Base-by-base conservation (phyloP, 306 rosid genomes). In the Acacia confusa region DNA sequence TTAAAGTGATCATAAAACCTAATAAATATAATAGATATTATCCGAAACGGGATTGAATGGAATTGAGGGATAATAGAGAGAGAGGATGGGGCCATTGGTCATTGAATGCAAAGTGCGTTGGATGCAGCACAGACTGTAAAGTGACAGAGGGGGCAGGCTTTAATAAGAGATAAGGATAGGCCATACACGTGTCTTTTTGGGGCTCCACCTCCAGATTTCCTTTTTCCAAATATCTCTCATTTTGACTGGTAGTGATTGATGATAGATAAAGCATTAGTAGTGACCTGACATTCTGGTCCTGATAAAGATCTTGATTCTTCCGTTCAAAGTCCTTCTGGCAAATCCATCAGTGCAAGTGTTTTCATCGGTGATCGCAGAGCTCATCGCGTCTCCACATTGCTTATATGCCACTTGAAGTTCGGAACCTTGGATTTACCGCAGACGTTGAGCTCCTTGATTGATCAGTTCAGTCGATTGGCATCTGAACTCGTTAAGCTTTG, bases 241-340 rank as follows among this genome's bases (percentile, higher is more conserved):
- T 74, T 82, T 83, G 92, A 91, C 95, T 73, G 74, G 60, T 87
- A 84, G 1, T 84, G 88, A 20, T 84, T 87, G 9, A 84, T 55
- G 1, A 32, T 4, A 32, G 84, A 0, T 0, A 87, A 85, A 68
- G 90, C 90, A 84, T 87, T 87, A 28, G 84, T 81, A n/a, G 90
- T 87, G 20, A 87, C 90, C 47, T 82, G 87, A 65, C 88, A 87
- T 84, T 45, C 78, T 78, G 13, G 50, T 66, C 19, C 84, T 81
- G 12, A 87, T 84, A 1, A 86, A 55, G 0, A 17, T 24, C 44
- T 87, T 87, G 0, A 87, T 70, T n/a, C 32, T 87, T 0, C 85
- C 87, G 45, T 75, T 57, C 8, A 84, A 60, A 0, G 80, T 82
- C 1, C 45, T 81, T 4, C 87, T 87, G 1, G 78, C 78, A 20